These are phyloP conservation scores for Zymoseptoria tritici DNA, from an alignment of 2,329 filamentous ascomycete genomes.

Conservation along the genomic window DNA sequence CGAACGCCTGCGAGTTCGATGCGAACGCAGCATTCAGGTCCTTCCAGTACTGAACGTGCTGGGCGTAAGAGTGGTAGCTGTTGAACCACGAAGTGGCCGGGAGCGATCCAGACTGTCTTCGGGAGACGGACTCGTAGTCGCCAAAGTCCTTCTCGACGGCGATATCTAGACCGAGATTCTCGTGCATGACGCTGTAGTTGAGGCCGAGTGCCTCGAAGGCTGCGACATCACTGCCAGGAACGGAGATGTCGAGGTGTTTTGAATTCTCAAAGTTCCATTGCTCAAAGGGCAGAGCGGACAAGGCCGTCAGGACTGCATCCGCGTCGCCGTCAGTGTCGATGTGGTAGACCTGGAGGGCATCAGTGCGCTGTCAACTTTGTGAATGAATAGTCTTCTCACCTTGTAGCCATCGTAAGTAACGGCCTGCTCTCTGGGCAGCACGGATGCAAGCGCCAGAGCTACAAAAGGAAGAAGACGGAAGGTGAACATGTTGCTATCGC, in stretches of 20 bases:
- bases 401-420: constrained; percentile 14
- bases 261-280: constrained; percentile 11
- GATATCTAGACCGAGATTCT: constrained; percentile 17
- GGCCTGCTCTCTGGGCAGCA: constrained; percentile 6
- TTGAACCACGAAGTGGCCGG: constrained; percentile 18
- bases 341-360: constrained; percentile 5
- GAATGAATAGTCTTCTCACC: not conserved
- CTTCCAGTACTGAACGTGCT: constrained; percentile 20
- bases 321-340: constrained; percentile 9
- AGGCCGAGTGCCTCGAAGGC: constrained; percentile 14
- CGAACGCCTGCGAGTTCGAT: constrained; percentile 17
- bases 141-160: constrained; percentile 6
- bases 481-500: constrained; percentile 2
- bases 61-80: constrained; percentile 19
- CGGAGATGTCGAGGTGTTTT: constrained; percentile 14
- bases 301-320: constrained; percentile 3
- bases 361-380: not conserved
- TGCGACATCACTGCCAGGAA: constrained; percentile 7
- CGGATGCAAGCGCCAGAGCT: constrained; percentile 10
- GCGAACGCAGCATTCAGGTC: constrained; percentile 18
- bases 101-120: constrained; percentile 9
- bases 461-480: constrained; percentile 5
- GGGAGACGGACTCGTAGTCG: constrained; percentile 6
- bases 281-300: constrained; percentile 12
- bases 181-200: constrained; percentile 13